These are phyloP conservation scores for Talaromyces sp. DNA, from an alignment of 2,329 filamentous ascomycete genomes.

Conservation along the genomic window DNA sequence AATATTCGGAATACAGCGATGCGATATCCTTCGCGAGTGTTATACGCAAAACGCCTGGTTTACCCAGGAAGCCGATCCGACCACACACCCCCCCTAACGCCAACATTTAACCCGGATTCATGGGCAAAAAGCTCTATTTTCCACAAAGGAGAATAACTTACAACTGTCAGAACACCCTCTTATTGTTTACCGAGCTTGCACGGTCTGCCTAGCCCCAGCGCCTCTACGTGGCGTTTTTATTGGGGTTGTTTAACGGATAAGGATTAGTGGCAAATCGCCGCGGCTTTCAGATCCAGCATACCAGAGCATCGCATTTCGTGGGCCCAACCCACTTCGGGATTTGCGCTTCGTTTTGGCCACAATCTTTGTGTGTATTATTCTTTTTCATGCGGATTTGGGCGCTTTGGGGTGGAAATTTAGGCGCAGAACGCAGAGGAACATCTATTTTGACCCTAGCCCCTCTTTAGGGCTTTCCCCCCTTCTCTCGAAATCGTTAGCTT, in stretches of 20 bases:
- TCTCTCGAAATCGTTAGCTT: conserved; percentile 7
- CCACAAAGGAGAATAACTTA: too few relatives aligned
- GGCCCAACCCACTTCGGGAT: conserved; percentile 7
- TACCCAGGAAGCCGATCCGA: neutral
- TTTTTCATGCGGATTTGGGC: neutral
- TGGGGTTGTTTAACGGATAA: neutral
- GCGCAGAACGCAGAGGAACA: neutral
- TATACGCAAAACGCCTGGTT: neutral
- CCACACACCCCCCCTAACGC: too few relatives aligned
- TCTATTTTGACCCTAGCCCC: neutral
- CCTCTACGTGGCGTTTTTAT: neutral
- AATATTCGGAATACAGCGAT: neutral
- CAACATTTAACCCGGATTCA: too few relatives aligned
- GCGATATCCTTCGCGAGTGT: neutral
- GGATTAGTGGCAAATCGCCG: conserved; percentile 19
- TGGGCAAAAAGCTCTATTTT: too few relatives aligned
- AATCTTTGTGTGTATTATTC: conserved; percentile 5
- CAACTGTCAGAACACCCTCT: too few relatives aligned
- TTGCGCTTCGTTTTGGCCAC: neutral
- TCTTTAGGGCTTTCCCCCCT: conserved; percentile 7
- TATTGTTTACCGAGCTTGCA: too few relatives aligned
- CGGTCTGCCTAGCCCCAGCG: neutral
- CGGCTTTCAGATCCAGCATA: conserved; percentile 26
- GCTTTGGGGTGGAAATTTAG: neutral
- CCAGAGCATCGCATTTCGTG: conserved; percentile 17